Evolutionary conservation across 2,329 filamentous ascomycete genomes (phyloP).

Genomic region (Venturia carpophila): DNA sequence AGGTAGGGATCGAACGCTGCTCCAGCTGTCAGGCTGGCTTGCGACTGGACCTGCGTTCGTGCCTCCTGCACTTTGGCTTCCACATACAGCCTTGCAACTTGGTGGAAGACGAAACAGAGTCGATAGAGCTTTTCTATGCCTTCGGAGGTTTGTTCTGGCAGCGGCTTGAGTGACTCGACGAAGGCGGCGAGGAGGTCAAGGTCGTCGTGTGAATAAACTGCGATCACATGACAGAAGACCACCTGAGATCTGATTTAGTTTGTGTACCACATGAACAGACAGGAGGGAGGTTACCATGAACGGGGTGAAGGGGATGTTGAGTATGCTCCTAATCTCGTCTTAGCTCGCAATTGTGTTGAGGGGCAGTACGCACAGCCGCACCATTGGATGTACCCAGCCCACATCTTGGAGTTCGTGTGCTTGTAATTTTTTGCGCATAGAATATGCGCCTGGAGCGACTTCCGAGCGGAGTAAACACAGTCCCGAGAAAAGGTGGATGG

Average conservation of each 20-base stretch:
- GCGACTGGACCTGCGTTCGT: constrained; percentile 25
- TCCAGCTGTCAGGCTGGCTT: constrained; percentile 30
- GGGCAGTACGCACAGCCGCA: not conserved
- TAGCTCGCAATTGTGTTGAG: not conserved
- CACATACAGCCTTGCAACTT: constrained; percentile 54
- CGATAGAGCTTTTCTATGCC: constrained; percentile 53
- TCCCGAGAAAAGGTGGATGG: not conserved
- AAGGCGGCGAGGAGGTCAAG: constrained; percentile 30
- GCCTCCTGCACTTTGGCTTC: constrained; percentile 48
- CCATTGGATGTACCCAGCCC: not conserved
- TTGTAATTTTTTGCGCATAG: not conserved
- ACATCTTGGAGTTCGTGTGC: not conserved
- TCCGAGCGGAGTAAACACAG: not conserved
- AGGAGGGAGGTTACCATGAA: constrained; percentile 41
- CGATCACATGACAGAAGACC: not conserved
- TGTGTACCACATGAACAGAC: not conserved
- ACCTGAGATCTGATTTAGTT: not conserved
- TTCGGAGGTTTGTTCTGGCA: constrained; percentile 37
- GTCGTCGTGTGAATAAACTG: constrained; percentile 23
- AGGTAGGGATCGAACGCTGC: constrained; percentile 59
- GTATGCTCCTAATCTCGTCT: constrained; percentile 28
- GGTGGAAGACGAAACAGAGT: constrained; percentile 55
- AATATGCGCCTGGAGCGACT: constrained; percentile 1
- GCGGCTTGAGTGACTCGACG: not conserved
- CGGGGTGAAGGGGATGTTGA: constrained; percentile 42